phyloP scores from a whole-genome alignment of 2,329 filamentous ascomycete genomes.

The Pseudofabraea citricarpa region DNA sequence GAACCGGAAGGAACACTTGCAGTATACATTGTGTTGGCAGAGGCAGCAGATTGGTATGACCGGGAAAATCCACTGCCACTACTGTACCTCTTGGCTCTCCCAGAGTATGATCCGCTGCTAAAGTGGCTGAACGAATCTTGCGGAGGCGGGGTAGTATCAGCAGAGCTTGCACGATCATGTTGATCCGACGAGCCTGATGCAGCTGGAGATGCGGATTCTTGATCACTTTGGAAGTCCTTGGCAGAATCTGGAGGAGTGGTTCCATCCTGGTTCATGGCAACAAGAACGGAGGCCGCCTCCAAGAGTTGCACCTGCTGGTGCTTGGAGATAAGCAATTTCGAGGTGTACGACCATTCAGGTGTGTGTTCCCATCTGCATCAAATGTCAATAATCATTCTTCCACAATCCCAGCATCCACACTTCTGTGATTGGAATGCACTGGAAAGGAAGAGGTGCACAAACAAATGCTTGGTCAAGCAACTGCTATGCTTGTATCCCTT shows the following conservation, averaged over 20 bases:
- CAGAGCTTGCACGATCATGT: conserved; percentile 74
- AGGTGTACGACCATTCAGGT: conserved; percentile 94
- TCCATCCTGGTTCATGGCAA: conserved; percentile 74
- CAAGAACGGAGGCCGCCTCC: conserved; percentile 92
- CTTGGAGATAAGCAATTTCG: conserved; percentile 97
- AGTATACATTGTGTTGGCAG: conserved; percentile 44
- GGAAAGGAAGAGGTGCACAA: conserved; percentile 63
- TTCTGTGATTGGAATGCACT: conserved; percentile 28
- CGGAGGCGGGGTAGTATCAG: conserved; percentile 89
- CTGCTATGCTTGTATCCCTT: conserved; percentile 99
- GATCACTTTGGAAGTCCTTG: conserved; percentile 69
- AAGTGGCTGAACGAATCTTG: conserved; percentile 51
- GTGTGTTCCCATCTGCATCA: conserved; percentile 93
- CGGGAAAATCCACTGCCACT: conserved; percentile 58
- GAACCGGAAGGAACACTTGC: conserved; percentile 47
- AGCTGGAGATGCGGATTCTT: conserved; percentile 75
- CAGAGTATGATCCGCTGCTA: conserved; percentile 27
- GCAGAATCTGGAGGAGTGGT: conserved; percentile 61
- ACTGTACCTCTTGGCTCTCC: conserved; percentile 54
- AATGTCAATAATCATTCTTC: conserved; percentile 28
- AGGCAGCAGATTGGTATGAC: conserved; percentile 73
- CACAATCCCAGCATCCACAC: conserved; percentile 12
- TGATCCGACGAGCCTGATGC: conserved; percentile 78
- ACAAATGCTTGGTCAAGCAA: conserved; percentile 99
- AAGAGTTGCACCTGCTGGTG: conserved; percentile 98